phyloP scores from a whole-genome alignment of 495 filamentous ascomycete species.

The Neurospora sp. region DNA sequence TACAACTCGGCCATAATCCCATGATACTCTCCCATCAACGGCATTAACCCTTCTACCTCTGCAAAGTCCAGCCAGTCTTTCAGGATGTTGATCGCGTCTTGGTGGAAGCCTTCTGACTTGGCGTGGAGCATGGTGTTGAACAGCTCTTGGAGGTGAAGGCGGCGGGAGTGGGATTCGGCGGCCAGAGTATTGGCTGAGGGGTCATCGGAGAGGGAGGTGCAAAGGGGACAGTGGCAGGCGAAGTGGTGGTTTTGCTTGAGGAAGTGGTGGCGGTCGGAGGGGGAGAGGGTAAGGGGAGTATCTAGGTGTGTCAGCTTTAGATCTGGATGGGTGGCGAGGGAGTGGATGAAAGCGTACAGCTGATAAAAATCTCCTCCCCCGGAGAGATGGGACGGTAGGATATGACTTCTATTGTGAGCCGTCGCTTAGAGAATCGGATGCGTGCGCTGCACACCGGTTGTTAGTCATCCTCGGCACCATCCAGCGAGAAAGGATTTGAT shows the following conservation, averaged over 20 bases:
- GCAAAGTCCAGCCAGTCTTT: conserved; percentile 23
- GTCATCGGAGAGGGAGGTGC: conserved; percentile 20
- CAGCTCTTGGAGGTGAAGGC: conserved; percentile 21
- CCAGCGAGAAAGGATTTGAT: not conserved
- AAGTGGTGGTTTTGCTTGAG: conserved; percentile 29
- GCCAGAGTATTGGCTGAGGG: not conserved
- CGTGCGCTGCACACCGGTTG: conserved; percentile 18
- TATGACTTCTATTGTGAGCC: conserved; percentile 9
- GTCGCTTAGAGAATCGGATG: conserved; percentile 11
- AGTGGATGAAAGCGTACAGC: conserved; percentile 17
- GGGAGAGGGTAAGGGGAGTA: conserved; percentile 19
- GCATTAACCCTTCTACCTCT: conserved; percentile 21
- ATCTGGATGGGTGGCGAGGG: not conserved
- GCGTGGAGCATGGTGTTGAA: conserved; percentile 22
- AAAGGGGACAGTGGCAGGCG: conserved; percentile 30
- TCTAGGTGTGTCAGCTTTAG: conserved; percentile 9
- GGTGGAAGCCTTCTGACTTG: conserved; percentile 20
- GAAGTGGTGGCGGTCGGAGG: conserved; percentile 14
- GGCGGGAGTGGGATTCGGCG: conserved; percentile 25
- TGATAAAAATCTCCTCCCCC: conserved; percentile 33
- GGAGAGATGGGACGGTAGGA: conserved; percentile 27
- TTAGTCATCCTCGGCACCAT: conserved; percentile 2
- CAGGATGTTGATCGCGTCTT: conserved; percentile 24
- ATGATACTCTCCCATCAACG: conserved; percentile 26
- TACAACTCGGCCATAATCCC: conserved; percentile 28